phyloP scores from a whole-genome alignment of 129 eudicot genomes.

The Flaveria linearis region DNA sequence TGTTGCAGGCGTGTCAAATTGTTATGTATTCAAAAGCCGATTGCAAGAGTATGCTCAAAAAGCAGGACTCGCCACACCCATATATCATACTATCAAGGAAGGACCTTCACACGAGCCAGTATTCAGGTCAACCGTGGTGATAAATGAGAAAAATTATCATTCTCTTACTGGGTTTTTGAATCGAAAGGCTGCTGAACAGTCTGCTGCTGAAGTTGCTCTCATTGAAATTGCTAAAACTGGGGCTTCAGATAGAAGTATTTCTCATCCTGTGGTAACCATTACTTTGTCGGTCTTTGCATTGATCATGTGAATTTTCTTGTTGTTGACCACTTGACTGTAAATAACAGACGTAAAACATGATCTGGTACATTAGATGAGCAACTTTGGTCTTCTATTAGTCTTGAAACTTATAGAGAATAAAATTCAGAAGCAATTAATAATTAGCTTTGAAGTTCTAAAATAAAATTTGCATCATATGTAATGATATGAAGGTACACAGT shows the following conservation, averaged over 20 bases:
- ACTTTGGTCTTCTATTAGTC: background rate
- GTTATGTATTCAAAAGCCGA: slow-evolving; percentile 94
- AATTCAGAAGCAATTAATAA: background rate
- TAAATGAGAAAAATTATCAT: slow-evolving; percentile 64
- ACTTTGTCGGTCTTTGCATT: slow-evolving; percentile 6
- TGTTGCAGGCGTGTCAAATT: slow-evolving; percentile 70
- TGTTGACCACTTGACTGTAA: background rate
- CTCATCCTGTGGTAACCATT: slow-evolving; percentile 82
- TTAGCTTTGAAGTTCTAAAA: background rate
- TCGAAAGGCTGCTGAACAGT: slow-evolving; percentile 95
- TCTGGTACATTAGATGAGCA: background rate
- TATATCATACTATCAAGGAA: slow-evolving; percentile 81
- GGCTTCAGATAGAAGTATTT: slow-evolving; percentile 46
- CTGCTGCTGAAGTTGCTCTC: slow-evolving; percentile 99
- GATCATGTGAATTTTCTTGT: background rate
- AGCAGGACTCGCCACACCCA: slow-evolving; percentile 70
- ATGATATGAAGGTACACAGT: background rate
- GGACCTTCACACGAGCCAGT: slow-evolving; percentile 98
- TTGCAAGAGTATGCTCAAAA: slow-evolving; percentile 94
- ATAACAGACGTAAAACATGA: background rate
- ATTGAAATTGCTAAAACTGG: slow-evolving; percentile 62
- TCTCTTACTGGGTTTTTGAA: slow-evolving; percentile 83
- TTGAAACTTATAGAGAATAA: background rate
- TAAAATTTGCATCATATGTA: background rate
- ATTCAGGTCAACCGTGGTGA: slow-evolving; percentile 78